These are phyloP conservation scores for Penicillium sp. DNA, from an alignment of 2,329 filamentous ascomycete species.

Conservation along the genomic window DNA sequence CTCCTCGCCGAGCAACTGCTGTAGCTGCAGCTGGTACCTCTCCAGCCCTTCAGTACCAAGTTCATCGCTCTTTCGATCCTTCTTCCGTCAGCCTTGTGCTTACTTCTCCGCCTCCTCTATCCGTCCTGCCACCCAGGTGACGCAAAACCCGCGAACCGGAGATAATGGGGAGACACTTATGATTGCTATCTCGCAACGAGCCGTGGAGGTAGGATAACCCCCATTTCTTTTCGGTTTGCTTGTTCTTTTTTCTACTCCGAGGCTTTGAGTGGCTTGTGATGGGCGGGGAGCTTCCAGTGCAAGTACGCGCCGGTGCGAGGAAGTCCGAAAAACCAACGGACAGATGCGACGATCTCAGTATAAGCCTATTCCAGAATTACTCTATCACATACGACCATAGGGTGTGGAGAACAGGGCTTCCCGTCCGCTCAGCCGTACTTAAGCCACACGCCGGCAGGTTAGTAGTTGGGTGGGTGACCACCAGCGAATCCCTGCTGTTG, in stretches of 20 bases:
- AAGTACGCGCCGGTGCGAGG: neutral
- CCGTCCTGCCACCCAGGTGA: conserved; percentile 40
- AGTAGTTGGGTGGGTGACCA: conserved; percentile 47
- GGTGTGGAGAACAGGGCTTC: conserved; percentile 46
- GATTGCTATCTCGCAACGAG: conserved; percentile 77
- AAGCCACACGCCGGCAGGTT: conserved; percentile 45
- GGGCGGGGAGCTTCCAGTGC: neutral
- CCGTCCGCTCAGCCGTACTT: conserved; percentile 46
- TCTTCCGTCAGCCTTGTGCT: conserved; percentile 19
- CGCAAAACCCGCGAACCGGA: conserved; percentile 67
- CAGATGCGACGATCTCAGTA: conserved; percentile 3
- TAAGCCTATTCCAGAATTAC: conserved; percentile 5
- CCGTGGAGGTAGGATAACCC: conserved; percentile 60
- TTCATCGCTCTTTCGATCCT: neutral
- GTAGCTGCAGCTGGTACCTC: conserved; percentile 1
- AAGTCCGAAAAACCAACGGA: neutral
- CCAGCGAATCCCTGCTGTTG: conserved; percentile 44
- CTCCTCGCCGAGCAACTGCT: conserved; percentile 15
- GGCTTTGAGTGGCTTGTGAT: neutral
- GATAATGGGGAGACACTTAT: conserved; percentile 80
- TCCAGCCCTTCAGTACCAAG: neutral
- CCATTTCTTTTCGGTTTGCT: conserved; percentile 1
- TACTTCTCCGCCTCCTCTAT: conserved; percentile 35
- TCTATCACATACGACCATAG: conserved; percentile 42
- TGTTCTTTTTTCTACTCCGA: neutral